phyloP scores from a whole-genome alignment of 2,329 filamentous ascomycete species.

The Septoria petroselini region DNA sequence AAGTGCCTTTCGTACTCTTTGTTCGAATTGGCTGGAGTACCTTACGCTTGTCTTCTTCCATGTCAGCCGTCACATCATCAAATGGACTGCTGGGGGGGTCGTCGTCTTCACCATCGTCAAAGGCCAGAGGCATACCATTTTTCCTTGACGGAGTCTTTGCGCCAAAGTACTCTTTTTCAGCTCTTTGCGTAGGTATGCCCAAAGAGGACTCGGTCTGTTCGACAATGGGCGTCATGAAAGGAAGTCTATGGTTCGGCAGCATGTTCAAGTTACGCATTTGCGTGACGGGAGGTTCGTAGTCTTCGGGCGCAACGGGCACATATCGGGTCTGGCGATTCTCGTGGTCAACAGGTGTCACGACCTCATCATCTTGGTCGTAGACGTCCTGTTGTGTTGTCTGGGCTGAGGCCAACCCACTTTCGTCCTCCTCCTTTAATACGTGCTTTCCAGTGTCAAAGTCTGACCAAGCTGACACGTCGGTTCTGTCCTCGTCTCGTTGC shows the following conservation, averaged over 20 bases:
- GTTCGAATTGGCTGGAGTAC: slow-evolving; percentile 53
- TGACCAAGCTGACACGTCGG: slow-evolving; percentile 73
- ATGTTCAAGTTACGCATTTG: slow-evolving; percentile 78
- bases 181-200: slow-evolving; percentile 59
- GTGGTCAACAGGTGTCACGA: slow-evolving; percentile 47
- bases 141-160: slow-evolving; percentile 76
- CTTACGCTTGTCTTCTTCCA: slow-evolving; percentile 43
- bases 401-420: slow-evolving; percentile 37
- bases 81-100: slow-evolving; percentile 68
- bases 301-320: slow-evolving; percentile 77
- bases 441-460: slow-evolving; percentile 76
- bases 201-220: slow-evolving; percentile 91
- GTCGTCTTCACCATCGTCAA: slow-evolving; percentile 42
- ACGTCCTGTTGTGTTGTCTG: slow-evolving; percentile 38
- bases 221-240: slow-evolving; percentile 98
- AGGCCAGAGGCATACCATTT: slow-evolving; percentile 40
- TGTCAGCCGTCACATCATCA: slow-evolving; percentile 58
- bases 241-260: slow-evolving; percentile 82
- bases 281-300: slow-evolving; percentile 70
- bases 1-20: slow-evolving; percentile 47
- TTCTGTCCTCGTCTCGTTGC: slow-evolving; percentile 38
- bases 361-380: slow-evolving; percentile 35
- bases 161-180: slow-evolving; percentile 55
- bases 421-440: slow-evolving; percentile 52
- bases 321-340: slow-evolving; percentile 60